Evolutionary conservation across 345 rosid genomes (phyloP), one percentile per base, ranked within the genome.

Genomic region (Raphanus raphanistrum): DNA sequence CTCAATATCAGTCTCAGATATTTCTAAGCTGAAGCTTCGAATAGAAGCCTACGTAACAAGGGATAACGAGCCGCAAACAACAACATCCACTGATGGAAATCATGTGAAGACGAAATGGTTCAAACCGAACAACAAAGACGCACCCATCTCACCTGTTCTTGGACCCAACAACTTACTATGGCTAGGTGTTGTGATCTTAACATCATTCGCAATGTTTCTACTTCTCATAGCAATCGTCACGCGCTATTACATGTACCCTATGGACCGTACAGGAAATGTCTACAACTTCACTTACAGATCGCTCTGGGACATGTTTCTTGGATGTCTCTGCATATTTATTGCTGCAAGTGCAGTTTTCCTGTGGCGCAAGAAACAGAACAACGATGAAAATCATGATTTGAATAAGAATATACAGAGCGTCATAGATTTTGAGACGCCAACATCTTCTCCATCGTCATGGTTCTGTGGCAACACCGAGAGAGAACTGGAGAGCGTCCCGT

Each of bases 401-500:
- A 29, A 27, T 28, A 60, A 60, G 65, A 5, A 28, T 33, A 60
- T 4, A 5, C 65, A 12, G 17, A 60, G 65, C 65, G 36, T 11
- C 36, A 12, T 50, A 69, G 61, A 66, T 5, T 66, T 66, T 41
- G 13, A 66, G 70, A 66, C 70, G 12, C 75, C 75, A 2, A 17
- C 65, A 21, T 33, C 66, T 17, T 71, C 75, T 17, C 84, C 82
- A 2, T 76, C 60, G 2, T 71, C 83, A 21, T 48, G 75, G 70
- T 75, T 76, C 11, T 29, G 64, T 38, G 55, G 55, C 66, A 60
- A 6, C 64, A 61, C 21, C 36, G 90, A 88, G 68, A 65, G 83
- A 75, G 90, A 92, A 82, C 52, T 83, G 54, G 78, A 83, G 76
- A 82, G 83, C n/a, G n/a, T n/a, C n/a, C n/a, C n/a, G n/a, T n/a